Evolutionary conservation across 2,329 filamentous ascomycete genomes (phyloP).

Genomic region (Penicillium brevicompactum): DNA sequence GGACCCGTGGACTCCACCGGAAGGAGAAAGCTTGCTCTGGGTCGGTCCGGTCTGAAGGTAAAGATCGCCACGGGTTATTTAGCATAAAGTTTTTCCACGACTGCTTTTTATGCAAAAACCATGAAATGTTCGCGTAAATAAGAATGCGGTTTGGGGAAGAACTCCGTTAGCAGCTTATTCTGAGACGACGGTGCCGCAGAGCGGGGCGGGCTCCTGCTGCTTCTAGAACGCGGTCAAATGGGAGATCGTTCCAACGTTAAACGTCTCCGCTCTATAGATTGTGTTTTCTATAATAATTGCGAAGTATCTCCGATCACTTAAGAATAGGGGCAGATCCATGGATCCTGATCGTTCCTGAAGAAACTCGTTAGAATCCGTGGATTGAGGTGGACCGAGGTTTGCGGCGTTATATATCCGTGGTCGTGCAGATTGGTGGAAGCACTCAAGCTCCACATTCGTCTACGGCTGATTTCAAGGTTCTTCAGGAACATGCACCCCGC

Average conservation of each 20-base stretch:
- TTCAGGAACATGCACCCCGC: slow-evolving; percentile 7
- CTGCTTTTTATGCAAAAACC: neutral
- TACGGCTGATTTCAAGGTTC: neutral
- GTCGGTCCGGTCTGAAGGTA: neutral
- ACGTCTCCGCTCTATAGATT: neutral
- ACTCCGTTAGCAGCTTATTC: slow-evolving; percentile 8
- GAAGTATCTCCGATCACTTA: neutral
- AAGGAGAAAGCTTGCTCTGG: slow-evolving; percentile 4
- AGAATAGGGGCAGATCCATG: neutral
- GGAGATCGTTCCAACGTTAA: neutral
- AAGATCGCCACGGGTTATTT: slow-evolving; percentile 3
- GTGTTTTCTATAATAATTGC: neutral
- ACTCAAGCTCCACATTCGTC: neutral
- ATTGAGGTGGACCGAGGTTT: no score
- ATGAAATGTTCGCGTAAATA: neutral
- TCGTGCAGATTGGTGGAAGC: slow-evolving; percentile 2
- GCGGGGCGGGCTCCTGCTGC: neutral
- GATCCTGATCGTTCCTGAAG: no score
- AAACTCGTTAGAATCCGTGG: no score
- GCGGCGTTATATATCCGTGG: neutral
- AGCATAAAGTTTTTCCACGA: slow-evolving; percentile 17
- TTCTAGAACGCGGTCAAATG: slow-evolving; percentile 12
- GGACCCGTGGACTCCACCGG: slow-evolving; percentile 10
- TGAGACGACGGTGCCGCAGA: slow-evolving; percentile 14
- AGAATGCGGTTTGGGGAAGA: slow-evolving; percentile 13